These are phyloP conservation scores for Alternaria postmessia DNA, from an alignment of 2,329 filamentous ascomycete species.

Conservation along the genomic window DNA sequence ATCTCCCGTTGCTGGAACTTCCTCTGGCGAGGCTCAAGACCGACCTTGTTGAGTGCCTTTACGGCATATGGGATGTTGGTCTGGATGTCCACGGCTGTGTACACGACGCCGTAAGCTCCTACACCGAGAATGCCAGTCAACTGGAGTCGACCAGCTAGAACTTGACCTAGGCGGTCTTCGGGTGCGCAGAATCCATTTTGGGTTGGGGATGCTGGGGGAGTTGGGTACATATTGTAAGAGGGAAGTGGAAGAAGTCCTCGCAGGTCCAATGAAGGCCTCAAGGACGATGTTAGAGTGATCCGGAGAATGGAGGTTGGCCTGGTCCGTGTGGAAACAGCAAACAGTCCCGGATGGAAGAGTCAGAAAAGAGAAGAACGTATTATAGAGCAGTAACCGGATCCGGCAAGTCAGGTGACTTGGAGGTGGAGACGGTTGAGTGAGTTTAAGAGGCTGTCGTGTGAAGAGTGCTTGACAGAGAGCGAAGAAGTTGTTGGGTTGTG, in stretches of 20 bases:
- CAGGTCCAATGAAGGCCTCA: slow-evolving; percentile 54
- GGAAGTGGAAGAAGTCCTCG: slow-evolving; percentile 41
- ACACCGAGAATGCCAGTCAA: slow-evolving; percentile 87
- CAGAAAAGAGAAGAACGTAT: slow-evolving; percentile 23
- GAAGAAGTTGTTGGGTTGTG: slow-evolving; percentile 20
- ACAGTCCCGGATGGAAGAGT: slow-evolving; percentile 15
- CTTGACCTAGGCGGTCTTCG: slow-evolving; percentile 84
- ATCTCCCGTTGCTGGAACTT: slow-evolving; percentile 95
- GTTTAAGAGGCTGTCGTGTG: slow-evolving; percentile 9
- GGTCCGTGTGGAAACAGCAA: slow-evolving; percentile 15
- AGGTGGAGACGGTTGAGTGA: slow-evolving; percentile 12
- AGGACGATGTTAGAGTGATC: slow-evolving; percentile 40
- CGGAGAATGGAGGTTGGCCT: slow-evolving; percentile 20
- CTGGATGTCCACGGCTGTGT: slow-evolving; percentile 84
- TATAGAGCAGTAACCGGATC: slow-evolving; percentile 27
- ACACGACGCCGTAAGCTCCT: slow-evolving; percentile 96
- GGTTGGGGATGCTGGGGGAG: slow-evolving; percentile 59
- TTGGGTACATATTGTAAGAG: slow-evolving; percentile 56
- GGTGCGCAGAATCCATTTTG: slow-evolving; percentile 61
- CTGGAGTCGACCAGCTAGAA: slow-evolving; percentile 83
- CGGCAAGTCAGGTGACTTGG: slow-evolving; percentile 33
- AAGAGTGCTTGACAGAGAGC: slow-evolving; percentile 20
- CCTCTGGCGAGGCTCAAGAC: slow-evolving; percentile 85
- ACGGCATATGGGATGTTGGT: slow-evolving; percentile 88
- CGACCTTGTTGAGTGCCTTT: slow-evolving; percentile 94